Conservation (phyloP, 192 early-diverging fungal genomes). For the Coemansia sp. region DNA sequence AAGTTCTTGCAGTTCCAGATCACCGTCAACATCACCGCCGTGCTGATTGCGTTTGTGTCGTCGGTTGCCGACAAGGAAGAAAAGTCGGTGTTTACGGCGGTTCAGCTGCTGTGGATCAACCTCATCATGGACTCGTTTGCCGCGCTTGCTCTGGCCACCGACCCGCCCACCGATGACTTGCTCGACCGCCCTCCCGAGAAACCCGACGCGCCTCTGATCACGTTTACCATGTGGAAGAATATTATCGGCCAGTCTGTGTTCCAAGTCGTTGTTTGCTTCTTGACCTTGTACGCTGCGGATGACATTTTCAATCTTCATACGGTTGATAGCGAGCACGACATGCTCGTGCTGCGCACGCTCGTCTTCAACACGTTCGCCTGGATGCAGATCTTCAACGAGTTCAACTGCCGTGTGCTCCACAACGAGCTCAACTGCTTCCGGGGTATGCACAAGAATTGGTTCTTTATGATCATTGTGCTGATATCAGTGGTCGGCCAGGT, state of each 20-base stretch:
- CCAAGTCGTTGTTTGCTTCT: constrained; percentile 80
- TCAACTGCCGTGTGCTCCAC: constrained; percentile 80
- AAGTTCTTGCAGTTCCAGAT: constrained; percentile 99
- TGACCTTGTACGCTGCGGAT: constrained; percentile 68
- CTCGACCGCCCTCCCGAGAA: constrained; percentile 85
- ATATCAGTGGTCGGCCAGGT: constrained; percentile 75
- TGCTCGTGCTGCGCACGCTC: constrained; percentile 66
- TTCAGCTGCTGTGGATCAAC: constrained; percentile 98
- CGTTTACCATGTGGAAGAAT: constrained; percentile 93
- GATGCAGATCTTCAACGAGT: constrained; percentile 86
- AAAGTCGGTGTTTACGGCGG: constrained; percentile 86
- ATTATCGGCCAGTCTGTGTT: constrained; percentile 89
- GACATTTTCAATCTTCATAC: constrained; percentile 62
- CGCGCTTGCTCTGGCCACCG: constrained; percentile 94
- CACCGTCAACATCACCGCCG: constrained; percentile 94
- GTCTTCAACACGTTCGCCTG: constrained; percentile 94
- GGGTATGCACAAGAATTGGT: constrained; percentile 70
- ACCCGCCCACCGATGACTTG: constrained; percentile 82
- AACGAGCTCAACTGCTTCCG: constrained; percentile 86
- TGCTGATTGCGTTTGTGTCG: constrained; percentile 75
- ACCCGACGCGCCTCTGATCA: constrained; percentile 79
- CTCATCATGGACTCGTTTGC: constrained; percentile 99
- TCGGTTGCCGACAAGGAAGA: constrained; percentile 63
- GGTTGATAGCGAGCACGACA: constrained; percentile 36
- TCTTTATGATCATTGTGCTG: constrained; percentile 78